Base-by-base conservation (phyloP, 2,329 filamentous ascomycete genomes). In the Chalara sp. region DNA sequence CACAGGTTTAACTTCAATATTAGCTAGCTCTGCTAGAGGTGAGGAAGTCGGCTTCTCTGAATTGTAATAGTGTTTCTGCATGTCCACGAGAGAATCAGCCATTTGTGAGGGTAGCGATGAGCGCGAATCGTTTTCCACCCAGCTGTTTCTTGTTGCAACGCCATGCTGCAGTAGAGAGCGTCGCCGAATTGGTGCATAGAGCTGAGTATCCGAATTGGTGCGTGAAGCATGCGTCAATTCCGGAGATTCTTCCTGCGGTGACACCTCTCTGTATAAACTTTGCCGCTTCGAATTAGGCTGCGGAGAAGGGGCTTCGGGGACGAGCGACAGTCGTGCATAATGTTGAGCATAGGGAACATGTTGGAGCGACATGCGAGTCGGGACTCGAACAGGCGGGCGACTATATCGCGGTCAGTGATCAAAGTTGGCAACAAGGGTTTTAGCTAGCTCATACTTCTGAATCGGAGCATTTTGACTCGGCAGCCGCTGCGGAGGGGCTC, bases 131-230 rank as follows among this genome's bases (percentile, higher is more conserved):
- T 49, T 50, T 28, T 55, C 53, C 28, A 52, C 47, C 31, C 50
- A 56, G 31, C 56, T 56, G 33, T 47, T 56, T 40, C 64, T 56
- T 29, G 64, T 67, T 13, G 63, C 64, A 46, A 66, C 54, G 28
- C 63, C 64, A 51, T 61, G 64, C 33, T 62, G 61, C 29, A 60
- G 51, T 12, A 66, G 55, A 21, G 63, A 66, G 8, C 62, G 53
- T 21, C 63, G 56, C 43, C 64, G 53, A 28, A 63, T 64, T 4
- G 61, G 61, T 2, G 51, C 54, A 53, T 61, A 63, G 46, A 61
- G 42, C n/a, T 55, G 47, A 6, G 56, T 49, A 31, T 61, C 57
- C 8, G 61, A 61, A 37, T 55, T 53, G 12, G 52, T 58, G 50
- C 49, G 46, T 12, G 30, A 28, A 21, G 47, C 21, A 46, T 39